A percentile compares a stretch with the other conserved stretches of the same genome.
Evolutionary conservation across 2,329 filamentous ascomycete genomes (phyloP).

Genomic region (Fusarium foetens): DNA sequence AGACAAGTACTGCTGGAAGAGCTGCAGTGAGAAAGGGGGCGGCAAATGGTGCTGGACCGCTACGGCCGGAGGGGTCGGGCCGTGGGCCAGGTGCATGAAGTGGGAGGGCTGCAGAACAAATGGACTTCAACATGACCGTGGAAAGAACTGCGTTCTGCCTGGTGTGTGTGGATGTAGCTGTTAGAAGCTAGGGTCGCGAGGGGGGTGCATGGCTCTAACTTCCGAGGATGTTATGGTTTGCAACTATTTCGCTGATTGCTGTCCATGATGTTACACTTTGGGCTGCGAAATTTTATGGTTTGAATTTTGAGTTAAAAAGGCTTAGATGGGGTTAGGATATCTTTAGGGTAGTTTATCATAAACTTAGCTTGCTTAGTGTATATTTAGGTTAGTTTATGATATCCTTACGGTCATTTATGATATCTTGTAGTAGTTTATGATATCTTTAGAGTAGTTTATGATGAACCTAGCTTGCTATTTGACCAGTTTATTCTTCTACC

Average conservation of each 20-base stretch:
- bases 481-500: accelerated
- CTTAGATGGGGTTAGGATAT: not conserved
- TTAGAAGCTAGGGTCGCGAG: not conserved
- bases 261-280: not conserved
- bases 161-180: not conserved
- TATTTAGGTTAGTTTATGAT: not conserved
- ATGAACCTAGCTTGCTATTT: not conserved
- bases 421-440: not conserved
- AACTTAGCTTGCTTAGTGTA: not conserved
- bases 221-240: not conserved
- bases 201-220: not conserved
- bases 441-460: too few relatives aligned
- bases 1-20: not conserved
- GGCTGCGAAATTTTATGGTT: not conserved
- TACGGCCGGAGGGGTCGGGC: not conserved
- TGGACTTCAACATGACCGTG: not conserved
- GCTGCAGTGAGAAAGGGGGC: not conserved
- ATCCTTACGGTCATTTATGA: not conserved
- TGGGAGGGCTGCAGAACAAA: not conserved
- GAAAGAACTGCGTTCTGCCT: not conserved
- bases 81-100: not conserved
- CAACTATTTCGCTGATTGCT: not conserved
- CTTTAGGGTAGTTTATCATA: not conserved
- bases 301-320: too few relatives aligned
- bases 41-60: not conserved